Evolutionary conservation across 352 stramenopile genomes (phyloP), one percentile per base, ranked within the genome.

Genomic region (Phytophthora multivora): DNA sequence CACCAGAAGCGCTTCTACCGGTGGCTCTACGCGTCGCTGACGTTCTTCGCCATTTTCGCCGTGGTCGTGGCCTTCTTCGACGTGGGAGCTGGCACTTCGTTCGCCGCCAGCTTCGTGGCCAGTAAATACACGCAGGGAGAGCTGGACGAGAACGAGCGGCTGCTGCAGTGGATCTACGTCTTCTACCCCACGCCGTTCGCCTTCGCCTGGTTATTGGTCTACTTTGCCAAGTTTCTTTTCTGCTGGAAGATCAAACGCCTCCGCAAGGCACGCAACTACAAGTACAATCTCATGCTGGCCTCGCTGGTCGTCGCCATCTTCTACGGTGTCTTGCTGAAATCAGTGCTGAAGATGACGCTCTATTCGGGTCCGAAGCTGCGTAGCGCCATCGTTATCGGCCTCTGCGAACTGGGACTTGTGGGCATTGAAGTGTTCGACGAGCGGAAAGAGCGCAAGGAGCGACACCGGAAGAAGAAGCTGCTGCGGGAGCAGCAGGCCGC

Each of bases 171-270:
- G 74, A 78, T 92, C 49, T 92, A 92, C 63, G 58, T 78, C 6
- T 88, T 90, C 59, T 86, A 89, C 51, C 83, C 83, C 25, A 86
- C 83, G 47, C 83, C 83, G n/a, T 66, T 88, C 21, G 55, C 56
- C n/a, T 75, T 84, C 40, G 79, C 79, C 5, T 92, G 83, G 83
- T 77, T 89, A 49, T 60, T 92, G 38, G 83, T 92, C 25, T 92
- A 92, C 66, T 90, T 92, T 61, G 80, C 73, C 55, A 89, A 92
- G 69, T 92, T 92, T 47, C 66, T 91, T 56, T 90, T 85, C 45
- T 81, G 79, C 70, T 85, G 73, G 67, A 77, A 79, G 59, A 90
- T 92, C 67, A 90, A 92, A 56, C 79, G 80, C 0, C 71, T 92
- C 56, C 77, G 83, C 54, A 89, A 89, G 59, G 73, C 80, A 33